Evolutionary conservation across 495 filamentous ascomycete genomes (phyloP).

Genomic region (Immersiella caudata): DNA sequence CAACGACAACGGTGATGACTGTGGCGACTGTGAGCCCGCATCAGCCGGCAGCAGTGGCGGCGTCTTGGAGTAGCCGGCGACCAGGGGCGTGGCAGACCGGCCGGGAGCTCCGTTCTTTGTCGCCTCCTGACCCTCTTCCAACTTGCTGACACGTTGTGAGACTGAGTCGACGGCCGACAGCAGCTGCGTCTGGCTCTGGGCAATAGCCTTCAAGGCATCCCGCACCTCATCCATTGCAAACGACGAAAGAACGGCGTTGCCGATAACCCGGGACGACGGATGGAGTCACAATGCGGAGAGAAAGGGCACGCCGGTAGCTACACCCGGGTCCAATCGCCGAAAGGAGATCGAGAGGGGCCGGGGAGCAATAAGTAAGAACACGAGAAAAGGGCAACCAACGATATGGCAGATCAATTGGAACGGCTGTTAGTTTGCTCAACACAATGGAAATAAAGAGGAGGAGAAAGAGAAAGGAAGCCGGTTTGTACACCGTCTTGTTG

Average conservation of each 20-base stretch:
- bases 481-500: constrained; percentile 5
- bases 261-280: neutral
- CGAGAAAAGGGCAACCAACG: neutral
- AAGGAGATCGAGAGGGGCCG: neutral
- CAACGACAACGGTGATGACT: constrained; percentile 15
- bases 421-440: neutral
- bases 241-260: constrained; percentile 20
- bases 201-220: constrained; percentile 53
- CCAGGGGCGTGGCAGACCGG: constrained; percentile 29
- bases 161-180: constrained; percentile 65
- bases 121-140: constrained; percentile 27
- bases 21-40: constrained; percentile 36
- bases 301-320: too few species aligned
- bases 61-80: constrained; percentile 26
- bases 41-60: constrained; percentile 37
- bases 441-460: neutral
- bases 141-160: constrained; percentile 53
- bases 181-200: constrained; percentile 60
- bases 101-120: neutral
- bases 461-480: constrained; percentile 2
- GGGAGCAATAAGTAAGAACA: neutral
- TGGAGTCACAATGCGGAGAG: neutral
- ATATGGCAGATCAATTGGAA: neutral
- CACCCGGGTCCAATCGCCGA: neutral
- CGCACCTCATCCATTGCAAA: constrained; percentile 55